Conservation (phyloP, 1,139 yeast genomes). For the Kodamaea sp. region DNA sequence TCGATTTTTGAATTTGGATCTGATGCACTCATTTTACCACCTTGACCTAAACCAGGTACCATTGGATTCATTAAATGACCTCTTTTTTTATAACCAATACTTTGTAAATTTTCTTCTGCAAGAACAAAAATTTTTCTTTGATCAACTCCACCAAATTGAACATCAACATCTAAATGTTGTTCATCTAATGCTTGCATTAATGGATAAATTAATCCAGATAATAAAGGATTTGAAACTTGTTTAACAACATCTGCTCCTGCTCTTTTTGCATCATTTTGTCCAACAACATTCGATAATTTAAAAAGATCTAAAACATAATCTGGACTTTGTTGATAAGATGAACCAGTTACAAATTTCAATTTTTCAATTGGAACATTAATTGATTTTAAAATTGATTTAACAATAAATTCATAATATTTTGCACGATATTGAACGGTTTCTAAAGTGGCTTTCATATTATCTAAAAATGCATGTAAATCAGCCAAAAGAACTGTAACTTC, state of each 20-base stretch:
- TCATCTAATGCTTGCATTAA: constrained; percentile 99
- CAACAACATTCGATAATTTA: constrained; percentile 73
- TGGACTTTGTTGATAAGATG: constrained; percentile 75
- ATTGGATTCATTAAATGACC: constrained; percentile 98
- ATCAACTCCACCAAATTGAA: constrained; percentile 98
- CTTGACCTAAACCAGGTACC: constrained; percentile 97
- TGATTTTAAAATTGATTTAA: constrained; percentile 79
- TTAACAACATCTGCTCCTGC: constrained; percentile 99
- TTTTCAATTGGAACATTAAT: constrained; percentile 90
- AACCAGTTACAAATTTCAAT: constrained; percentile 79
- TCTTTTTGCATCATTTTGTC: constrained; percentile 95
- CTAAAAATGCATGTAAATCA: constrained; percentile 96
- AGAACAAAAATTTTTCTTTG: constrained; percentile 96
- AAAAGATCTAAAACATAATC: constrained; percentile 87
- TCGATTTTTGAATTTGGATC: constrained; percentile 98
- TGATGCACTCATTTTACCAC: constrained; percentile 98
- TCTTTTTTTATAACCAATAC: constrained; percentile 90
- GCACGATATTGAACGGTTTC: constrained; percentile 90
- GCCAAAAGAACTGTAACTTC: constrained; percentile 90
- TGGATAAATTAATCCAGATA: constrained; percentile 94
- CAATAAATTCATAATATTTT: constrained; percentile 76
- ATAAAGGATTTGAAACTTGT: constrained; percentile 90
- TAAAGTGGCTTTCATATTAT: constrained; percentile 96
- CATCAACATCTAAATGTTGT: constrained; percentile 83
- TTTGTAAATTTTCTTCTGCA: constrained; percentile 90